Evolutionary conservation across 2,329 filamentous ascomycete genomes (phyloP), one percentile per base, ranked within the genome.

Genomic region (Clonostachys solani): DNA sequence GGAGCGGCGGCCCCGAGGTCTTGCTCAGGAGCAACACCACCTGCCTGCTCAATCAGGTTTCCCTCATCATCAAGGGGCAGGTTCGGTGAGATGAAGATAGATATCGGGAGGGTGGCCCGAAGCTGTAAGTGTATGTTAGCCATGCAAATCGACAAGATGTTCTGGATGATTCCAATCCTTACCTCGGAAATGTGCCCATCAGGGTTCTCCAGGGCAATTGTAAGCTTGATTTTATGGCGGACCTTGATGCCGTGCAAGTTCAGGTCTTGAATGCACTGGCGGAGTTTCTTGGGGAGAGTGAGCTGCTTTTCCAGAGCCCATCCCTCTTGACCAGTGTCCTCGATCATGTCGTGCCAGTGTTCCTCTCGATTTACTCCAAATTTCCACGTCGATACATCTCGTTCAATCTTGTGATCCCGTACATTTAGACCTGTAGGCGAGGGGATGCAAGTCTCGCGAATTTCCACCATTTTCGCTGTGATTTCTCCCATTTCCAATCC

Each of bases 81-180:
- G 60, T 94, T 94, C 1, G 94, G 92, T 6, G 94, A 99, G 55
- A 97, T 96, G 68, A 96, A 96, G 37, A 99, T 85, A 47, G 90
- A 90, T 15, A 97, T 81, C 2, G 94, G 92, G 33, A 97, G 81
- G 40, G 91, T 94, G 42, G 92, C 92, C 45, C 92, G 86, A 45
- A 96, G 81, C 83, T 88, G 54, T 29, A 33, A 12, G 33, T 36
- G 47, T n/a, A 38, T n/a, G 36, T n/a, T 59, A 41, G 56, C 50
- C 35, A 37, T 46, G 13, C 8, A 37, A 34, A 34, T 17, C 33
- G 34, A n/a, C 15, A 38, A n/a, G 6, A 38, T 38, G 2, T n/a
- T 15, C 8, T 38, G 23, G 23, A 29, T 29, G 3, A 10, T 29
- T 10, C 23, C 23, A 38, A 38, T 38, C 59, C 74, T 61, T 73